Conservation (phyloP, 495 filamentous ascomycete genomes). For the Tuber calosporum region DNA sequence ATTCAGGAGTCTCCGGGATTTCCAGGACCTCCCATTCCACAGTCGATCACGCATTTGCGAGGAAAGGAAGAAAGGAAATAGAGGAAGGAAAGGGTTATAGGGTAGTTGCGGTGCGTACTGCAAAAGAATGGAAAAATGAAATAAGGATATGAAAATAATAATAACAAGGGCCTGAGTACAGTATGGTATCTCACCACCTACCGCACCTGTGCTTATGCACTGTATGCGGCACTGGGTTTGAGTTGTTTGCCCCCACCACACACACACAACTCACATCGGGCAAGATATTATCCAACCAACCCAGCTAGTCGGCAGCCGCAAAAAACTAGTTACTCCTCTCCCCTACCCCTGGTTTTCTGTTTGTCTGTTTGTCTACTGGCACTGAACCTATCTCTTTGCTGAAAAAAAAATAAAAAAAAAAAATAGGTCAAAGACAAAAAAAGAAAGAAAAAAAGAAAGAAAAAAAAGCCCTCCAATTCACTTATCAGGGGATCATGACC, state of each 20-base stretch:
- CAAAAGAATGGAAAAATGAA: background rate
- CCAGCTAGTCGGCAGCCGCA: background rate
- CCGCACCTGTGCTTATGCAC: background rate
- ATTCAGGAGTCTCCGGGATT: background rate
- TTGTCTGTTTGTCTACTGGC: background rate
- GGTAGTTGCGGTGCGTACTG: too few species aligned
- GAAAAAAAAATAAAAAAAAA: too few species aligned
- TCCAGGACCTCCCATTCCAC: background rate
- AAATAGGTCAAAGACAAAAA: too few species aligned
- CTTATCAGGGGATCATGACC: constrained; percentile 1
- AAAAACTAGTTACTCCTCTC: background rate
- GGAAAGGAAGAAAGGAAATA: background rate
- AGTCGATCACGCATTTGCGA: background rate
- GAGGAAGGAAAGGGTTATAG: background rate
- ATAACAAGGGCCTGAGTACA: background rate
- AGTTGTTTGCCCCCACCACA: background rate
- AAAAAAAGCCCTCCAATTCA: background rate
- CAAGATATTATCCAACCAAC: background rate
- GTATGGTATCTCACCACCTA: background rate
- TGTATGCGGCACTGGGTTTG: background rate
- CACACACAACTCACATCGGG: background rate
- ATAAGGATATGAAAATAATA: background rate
- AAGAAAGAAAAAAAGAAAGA: background rate
- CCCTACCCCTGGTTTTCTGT: background rate
- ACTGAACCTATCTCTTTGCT: background rate